Base-by-base conservation (phyloP, 1,284 basidiomycete genomes). In the Boletus chippewaensis region DNA sequence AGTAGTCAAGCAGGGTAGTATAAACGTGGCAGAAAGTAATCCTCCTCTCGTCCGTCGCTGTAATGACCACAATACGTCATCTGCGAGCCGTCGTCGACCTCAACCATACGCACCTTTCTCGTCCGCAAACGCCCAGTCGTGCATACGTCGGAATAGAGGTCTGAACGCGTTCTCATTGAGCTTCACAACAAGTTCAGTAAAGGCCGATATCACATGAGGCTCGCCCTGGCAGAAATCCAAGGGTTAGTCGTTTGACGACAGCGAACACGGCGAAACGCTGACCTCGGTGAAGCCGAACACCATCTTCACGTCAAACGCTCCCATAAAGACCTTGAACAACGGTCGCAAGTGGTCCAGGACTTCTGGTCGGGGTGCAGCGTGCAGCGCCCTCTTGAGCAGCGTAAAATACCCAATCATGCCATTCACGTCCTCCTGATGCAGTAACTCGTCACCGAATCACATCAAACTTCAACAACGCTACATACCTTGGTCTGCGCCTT, bases 161-260 rank as follows among this genome's bases (percentile, higher is more conserved):
- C 84, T 83, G 83, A 99, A 98, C 0, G 87, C 80, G 0, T 84
- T 81, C 64, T 99, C 96, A 62, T 95, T 97, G 47, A 99, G 77
- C 70, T 97, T 97, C 56, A 93, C 81, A 10, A 95, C 90, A 15
- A 98, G 74, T 64, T 95, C 87, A 20, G 88, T 75, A 76, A 96
- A 98, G 3, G 92, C 84, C 2, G 76, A 70, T 54, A 92, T 78
- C n/a, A 76, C 67, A 20, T 67, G 63, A n/a, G 66, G 58, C 63
- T 83, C 78, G n/a, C 75, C 71, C 80, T 86, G 53, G 1, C 20
- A 35, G 35, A 39, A 22, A 38, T 28, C 8, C 43, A 36, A 16
- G 22, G 2, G 22, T 53, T 9, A 45, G 8, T 31, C 13, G 4
- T 15, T 34, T 34, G 9, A 13, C 18, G 1, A 13, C 8, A 7